Evolutionary conservation across 2,329 filamentous ascomycete species (phyloP), one percentile per base, ranked within the genome.

Genomic region (Colletotrichum chlorophyti): DNA sequence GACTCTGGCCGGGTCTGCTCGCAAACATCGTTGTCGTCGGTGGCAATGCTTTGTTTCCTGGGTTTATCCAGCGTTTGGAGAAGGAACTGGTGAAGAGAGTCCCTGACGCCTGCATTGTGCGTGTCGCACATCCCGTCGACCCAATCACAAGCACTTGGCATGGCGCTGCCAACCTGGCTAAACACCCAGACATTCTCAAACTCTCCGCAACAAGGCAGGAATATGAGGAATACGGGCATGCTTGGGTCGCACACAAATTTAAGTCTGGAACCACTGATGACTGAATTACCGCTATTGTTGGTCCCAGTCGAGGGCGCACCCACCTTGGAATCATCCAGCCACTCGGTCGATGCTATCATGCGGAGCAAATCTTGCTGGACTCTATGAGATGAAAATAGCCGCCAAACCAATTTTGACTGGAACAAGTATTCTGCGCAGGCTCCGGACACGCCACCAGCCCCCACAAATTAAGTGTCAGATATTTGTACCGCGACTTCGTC

Each of bases 1-100:
- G 91, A 0, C 76, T 98, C 7, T 93, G 92, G 84, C 90, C 93
- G 1, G 88, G 88, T 0, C 83, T 97, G 64, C 75, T 98, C 42
- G 89, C 91, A 32, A 99, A 98, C 65, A 84, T 98, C 4, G 76
- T 97, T 3, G 88, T 97, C 0, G 91, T 97, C 0, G 95, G 95
- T 2, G 95, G 95, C 4, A 97, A 91, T 69, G 83, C 90, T 0
- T 79, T 89, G 15, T 87, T 97, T 23, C 83, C 88, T 2, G 93
- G 93, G 0, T 94, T 99, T 63, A 83, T 93, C 63, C 85, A 91
- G 68, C 84, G 95, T 53, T 71, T 99, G 65, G 88, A 91, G 71
- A 79, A 82, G 27, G 93, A 96, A 67, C 76, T 97, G 8, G 83
- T 91, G 51, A 82, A 85, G 65, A 80, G 88, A 11, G 85, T 90